Evolutionary conservation across 257 asterid species (phyloP).

Genomic region (Echites panduratus): DNA sequence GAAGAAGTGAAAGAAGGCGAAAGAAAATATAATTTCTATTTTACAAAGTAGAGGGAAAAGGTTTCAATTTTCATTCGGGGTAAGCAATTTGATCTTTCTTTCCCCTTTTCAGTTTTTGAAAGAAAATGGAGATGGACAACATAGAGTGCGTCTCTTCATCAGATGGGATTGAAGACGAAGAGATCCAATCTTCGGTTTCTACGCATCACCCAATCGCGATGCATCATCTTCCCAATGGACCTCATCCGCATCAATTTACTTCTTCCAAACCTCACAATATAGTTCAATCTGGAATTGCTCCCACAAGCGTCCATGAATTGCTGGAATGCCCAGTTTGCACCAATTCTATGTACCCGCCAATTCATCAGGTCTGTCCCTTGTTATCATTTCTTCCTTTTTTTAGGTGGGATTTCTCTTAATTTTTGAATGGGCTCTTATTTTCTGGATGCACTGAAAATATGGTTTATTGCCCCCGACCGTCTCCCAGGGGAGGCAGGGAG

Average conservation of each 20-base stretch:
- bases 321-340: conserved; percentile 92
- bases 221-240: conserved; percentile 27
- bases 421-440: background rate
- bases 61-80: conserved; percentile 8
- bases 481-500: background rate
- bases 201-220: conserved; percentile 20
- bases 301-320: conserved; percentile 77
- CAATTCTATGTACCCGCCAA: conserved; percentile 90
- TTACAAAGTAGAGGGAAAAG: background rate
- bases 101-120: conserved; percentile 16
- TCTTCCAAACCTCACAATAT: conserved; percentile 43
- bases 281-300: conserved; percentile 45
- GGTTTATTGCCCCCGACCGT: background rate
- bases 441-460: background rate
- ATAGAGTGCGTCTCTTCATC: conserved; percentile 65
- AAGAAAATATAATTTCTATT: conserved; percentile 7
- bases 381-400: background rate
- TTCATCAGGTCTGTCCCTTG: conserved; percentile 56
- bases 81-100: background rate
- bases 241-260: conserved; percentile 31
- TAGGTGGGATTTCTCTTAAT: background rate
- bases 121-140: conserved; percentile 54
- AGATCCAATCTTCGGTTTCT: conserved; percentile 45
- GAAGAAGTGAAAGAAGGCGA: conserved; percentile 33
- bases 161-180: conserved; percentile 76